Evolutionary conservation across 805 yeast species (phyloP).

Genomic region (Millerozyma acaciae): DNA sequence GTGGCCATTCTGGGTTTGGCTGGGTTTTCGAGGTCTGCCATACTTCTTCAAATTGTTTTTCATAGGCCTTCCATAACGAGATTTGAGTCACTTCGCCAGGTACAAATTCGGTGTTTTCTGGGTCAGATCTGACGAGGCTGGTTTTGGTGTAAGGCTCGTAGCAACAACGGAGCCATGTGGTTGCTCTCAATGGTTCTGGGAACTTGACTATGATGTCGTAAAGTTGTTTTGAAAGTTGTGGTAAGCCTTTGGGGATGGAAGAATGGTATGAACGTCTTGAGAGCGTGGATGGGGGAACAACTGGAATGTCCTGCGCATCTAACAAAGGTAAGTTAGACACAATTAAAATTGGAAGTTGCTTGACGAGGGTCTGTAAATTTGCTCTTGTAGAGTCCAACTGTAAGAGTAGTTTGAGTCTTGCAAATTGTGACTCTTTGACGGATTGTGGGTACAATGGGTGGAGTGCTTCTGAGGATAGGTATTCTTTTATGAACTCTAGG

Average conservation of each 20-base stretch:
- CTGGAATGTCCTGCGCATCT: conserved; percentile 25
- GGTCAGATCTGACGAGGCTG: conserved; percentile 6
- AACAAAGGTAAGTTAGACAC: conserved; percentile 29
- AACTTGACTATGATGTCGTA: conserved; percentile 58
- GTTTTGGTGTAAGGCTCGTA: conserved; percentile 58
- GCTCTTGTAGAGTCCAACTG: conserved; percentile 45
- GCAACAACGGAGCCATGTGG: conserved; percentile 90
- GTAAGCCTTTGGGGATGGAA: conserved; percentile 61
- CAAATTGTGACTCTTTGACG: conserved; percentile 28
- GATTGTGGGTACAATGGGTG: conserved; percentile 27
- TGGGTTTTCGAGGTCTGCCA: conserved; percentile 46
- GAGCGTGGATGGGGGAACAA: conserved; percentile 29
- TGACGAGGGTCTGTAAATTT: conserved; percentile 49
- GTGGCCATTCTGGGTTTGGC: conserved; percentile 24
- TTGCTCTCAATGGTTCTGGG: conserved; percentile 86
- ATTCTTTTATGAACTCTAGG: conserved; percentile 81
- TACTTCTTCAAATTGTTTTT: conserved; percentile 71
- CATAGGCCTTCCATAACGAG: conserved; percentile 93
- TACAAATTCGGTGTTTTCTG: conserved; percentile 16
- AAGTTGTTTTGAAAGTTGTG: conserved; percentile 52
- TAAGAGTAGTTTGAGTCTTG: conserved; percentile 46
- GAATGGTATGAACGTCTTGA: conserved; percentile 47
- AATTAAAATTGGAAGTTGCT: conserved; percentile 59
- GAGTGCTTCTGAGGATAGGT: conserved; percentile 56
- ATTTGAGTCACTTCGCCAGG: conserved; percentile 90